Evolutionary conservation across 805 yeast genomes (phyloP), one percentile per base, ranked within the genome.

Genomic region (Torulaspora franciscae): DNA sequence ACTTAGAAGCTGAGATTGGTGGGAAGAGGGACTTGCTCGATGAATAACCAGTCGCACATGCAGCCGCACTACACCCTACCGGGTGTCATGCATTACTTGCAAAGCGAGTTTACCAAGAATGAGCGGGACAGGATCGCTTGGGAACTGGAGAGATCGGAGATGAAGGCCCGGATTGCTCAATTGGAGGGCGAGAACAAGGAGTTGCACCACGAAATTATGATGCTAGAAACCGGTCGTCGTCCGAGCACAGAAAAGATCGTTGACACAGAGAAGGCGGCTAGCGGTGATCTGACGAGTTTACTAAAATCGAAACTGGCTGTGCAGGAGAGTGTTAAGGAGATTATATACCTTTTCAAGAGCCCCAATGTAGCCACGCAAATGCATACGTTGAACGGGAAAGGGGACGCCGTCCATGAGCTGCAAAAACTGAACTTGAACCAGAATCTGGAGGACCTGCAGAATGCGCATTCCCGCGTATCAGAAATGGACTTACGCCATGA

Each of bases 81-180:
- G 34, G 84, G 85, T 40, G 80, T 80, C 26, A 77, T 80, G 79
- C 75, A 77, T 55, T 80, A 75, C 49, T 68, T 80, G 55, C 85
- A 80, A 57, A 66, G 75, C 19, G 84, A 80, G 53, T 79, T 80
- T 73, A 79, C 80, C 43, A 73, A 71, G 47, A 77, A 75, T 58
- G 85, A 80, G 57, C 73, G 78, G 43, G 79, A 77, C 51, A 66
- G 81, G 40, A 76, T 80, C 42, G 74, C 74, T 35, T 79, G 82
- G 81, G 80, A 75, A 47, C 64, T 78, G 41, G 84, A 80, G 56
- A 67, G 74, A 29, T 77, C 80, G 14, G 84, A 80, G 54, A 75
- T 80, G 81, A 75, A 71, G 60, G 67, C 72, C 24, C 59, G 66
- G 26, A 74, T 79, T 37, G 72, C 78, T 3, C 69, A 67, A 38